These are phyloP conservation scores for Solanum ossicruentum DNA, from an alignment of 257 asterid species.

Conservation along the genomic window DNA sequence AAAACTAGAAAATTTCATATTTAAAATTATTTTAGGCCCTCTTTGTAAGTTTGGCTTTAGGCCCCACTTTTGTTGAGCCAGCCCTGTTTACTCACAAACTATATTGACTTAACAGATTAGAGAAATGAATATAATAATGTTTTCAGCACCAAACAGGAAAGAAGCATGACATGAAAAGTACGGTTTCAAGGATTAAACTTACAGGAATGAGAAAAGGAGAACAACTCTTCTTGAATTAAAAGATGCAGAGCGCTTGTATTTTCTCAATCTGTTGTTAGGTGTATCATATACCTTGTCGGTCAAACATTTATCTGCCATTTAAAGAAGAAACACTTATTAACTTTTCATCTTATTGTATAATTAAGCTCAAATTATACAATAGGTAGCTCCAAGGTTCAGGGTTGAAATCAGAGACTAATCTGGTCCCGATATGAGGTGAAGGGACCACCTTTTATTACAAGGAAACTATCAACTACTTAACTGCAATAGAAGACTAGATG, in stretches of 20 bases:
- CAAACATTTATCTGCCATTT: slow-evolving; percentile 31
- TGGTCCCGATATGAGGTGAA: background rate
- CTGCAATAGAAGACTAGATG: background rate
- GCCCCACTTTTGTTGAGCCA: background rate
- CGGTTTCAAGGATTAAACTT: slow-evolving; percentile 15
- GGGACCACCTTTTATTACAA: background rate
- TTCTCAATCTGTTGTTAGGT: slow-evolving; percentile 55
- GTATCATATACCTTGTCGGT: slow-evolving; percentile 45
- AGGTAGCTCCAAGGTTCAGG: background rate
- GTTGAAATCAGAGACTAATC: background rate
- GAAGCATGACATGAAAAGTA: background rate
- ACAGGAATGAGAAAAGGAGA: slow-evolving; percentile 79
- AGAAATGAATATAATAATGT: background rate
- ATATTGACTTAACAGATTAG: background rate
- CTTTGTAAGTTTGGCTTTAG: background rate
- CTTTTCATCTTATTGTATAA: background rate
- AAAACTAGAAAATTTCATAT: too few relatives aligned
- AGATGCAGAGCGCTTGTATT: slow-evolving; percentile 77
- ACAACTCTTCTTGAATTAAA: slow-evolving; percentile 90
- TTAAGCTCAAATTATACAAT: background rate
- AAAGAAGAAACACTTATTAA: slow-evolving; percentile 2
- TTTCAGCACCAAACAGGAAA: background rate
- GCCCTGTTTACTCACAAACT: background rate
- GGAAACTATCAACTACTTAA: background rate
- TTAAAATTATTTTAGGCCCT: background rate